Evolutionary conservation across 2,329 filamentous ascomycete genomes (phyloP), one percentile per base, ranked within the genome.

Genomic region (Fonsecaea nubica): DNA sequence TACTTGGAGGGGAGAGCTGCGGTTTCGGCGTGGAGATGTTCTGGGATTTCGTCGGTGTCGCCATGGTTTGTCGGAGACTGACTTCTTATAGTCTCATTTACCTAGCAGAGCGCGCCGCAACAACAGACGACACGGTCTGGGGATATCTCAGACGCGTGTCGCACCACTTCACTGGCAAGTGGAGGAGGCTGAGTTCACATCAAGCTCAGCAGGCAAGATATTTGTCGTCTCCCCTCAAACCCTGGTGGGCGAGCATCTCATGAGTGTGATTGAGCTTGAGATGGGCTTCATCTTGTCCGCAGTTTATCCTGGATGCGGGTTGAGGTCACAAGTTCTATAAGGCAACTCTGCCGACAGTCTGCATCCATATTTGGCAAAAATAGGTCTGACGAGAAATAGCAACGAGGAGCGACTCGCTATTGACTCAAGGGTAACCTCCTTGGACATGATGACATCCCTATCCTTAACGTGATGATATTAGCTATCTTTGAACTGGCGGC

Each of bases 1-100:
- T 76, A 21, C 76, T 81, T 30, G 80, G 80, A 62, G 80, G 82
- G 38, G 79, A 75, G 32, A 78, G 78, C 52, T 79, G 78, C 35
- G 70, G 73, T 66, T 80, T 82, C 32, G 80, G 71, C 32, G 71
- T 72, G 50, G 71, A 72, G 10, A 66, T 64, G 25, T 63, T 53
- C 30, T 68, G 71, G 15, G 69, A 63, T 60, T 60, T 78, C 33
- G 79, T 80, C 12, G 80, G 80, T 32, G 80, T 82, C 36, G 80
- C 79, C 80, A 82, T 82, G 63, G 13, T 72, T 32, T 32, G 4
- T 61, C 12, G 21, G 36, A n/a, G 48, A 13, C 18, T 12, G 21
- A 18, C 42, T 13, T 40, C 50, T 52, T 18, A 15, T 36, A 18
- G 40, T 30, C 33, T 6, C 53, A 32, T 32, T 58, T 38, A 32